phyloP scores from a whole-genome alignment of 192 early-diverging fungal species.

The Backusella macrospora region DNA sequence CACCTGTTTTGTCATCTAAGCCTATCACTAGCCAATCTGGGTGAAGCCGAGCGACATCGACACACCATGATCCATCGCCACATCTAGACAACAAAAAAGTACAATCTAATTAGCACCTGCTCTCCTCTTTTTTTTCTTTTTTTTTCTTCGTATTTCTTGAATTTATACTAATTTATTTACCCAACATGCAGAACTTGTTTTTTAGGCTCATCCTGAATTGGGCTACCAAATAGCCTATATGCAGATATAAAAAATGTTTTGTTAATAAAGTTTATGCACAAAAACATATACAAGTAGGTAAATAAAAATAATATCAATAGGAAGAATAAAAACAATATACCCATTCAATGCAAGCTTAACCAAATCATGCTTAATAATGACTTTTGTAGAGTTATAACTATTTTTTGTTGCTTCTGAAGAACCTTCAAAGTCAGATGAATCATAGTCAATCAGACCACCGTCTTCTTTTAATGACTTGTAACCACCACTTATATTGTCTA shows the following conservation, averaged over 20 bases:
- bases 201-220: conserved; percentile 6
- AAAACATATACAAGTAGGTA: conserved; percentile 10
- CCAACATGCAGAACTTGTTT: conserved; percentile 31
- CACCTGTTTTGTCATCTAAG: conserved; percentile 24
- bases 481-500: background rate
- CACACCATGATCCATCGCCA: conserved; percentile 30
- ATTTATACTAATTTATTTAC: conserved; percentile 4
- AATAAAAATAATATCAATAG: conserved; percentile 11
- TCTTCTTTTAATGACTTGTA: conserved; percentile 8
- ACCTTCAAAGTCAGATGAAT: background rate
- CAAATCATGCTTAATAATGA: conserved; percentile 15
- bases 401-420: background rate
- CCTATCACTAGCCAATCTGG: conserved; percentile 24
- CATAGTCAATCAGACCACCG: conserved; percentile 11
- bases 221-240: conserved; percentile 23
- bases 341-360: conserved; percentile 30
- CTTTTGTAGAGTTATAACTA: background rate
- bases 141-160: background rate
- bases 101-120: background rate
- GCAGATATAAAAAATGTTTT: background rate
- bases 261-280: conserved; percentile 20
- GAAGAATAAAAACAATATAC: conserved; percentile 14
- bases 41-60: background rate
- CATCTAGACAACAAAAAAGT: conserved; percentile 18
- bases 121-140: background rate